Base-by-base conservation (phyloP, 129 eudicot species). In the Flaveria robusta region DNA sequence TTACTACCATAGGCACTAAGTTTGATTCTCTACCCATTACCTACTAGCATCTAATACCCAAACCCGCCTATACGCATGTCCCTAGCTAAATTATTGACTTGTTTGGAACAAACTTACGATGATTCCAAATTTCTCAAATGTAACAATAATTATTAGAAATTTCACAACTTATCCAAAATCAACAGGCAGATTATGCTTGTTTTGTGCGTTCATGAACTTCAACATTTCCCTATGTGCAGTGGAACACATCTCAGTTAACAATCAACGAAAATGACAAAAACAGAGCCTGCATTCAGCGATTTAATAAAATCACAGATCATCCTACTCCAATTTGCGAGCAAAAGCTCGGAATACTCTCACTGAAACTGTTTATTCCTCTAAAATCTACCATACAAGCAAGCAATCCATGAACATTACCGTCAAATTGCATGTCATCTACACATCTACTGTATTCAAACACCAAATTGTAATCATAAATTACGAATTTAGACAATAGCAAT, bases 341-440 rank as follows among this genome's bases (percentile, higher is more conserved):
- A 73, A 56, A 73, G 56, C 68, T 73, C 68, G 27, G 3, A 47
- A 73, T 72, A 13, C 56, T 42, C 34, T 6, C 55, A 27, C 14
- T 0, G 9, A 39, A 73, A 34, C 41, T 31, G 0, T 55, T 34
- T 54, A 24, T 19, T 11, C 67, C 52, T 52, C 34, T 37, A 11
- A 34, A 23, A n/a, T 34, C 66, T 29, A 52, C 18, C 18, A 34
- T 34, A 0, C 41, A 68, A 58, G 19, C 70, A 29, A 77, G 52
- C 70, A 67, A 10, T n/a, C 23, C 74, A 37, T 68, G 59, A 19
- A 68, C 34, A 54, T 67, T 77, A 42, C 72, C 7, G 56, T 49
- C 67, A 66, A 68, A 52, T n/a, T 37, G 18, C 10, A 26, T 18
- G 29, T 46, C 59, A 3, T 49, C 18, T 14, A 56, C 37, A 73